Evolutionary conservation across 73 alveolate species (phyloP), one percentile per base, ranked within the genome.

Genomic region (Diophrys appendiculata): DNA sequence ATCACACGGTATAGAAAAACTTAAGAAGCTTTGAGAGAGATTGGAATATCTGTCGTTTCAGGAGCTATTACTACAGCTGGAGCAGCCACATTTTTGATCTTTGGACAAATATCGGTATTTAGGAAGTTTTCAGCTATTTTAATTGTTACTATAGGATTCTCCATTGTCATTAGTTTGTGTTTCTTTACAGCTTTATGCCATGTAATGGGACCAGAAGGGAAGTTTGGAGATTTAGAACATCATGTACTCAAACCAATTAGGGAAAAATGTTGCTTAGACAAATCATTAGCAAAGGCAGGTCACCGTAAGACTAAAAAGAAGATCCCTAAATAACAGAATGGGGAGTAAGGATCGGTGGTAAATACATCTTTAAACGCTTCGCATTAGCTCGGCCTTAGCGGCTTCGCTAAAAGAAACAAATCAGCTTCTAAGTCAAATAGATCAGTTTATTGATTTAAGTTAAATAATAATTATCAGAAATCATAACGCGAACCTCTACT

Each of bases 51-150:
- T 69, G 76, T 79, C 2, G 56, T 79, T 68, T 32, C 76, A 5
- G 88, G 88, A 27, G 81, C 81, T 2, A 28, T 70, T 8, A 79
- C 88, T 0, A 79, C 88, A 23, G 1, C 33, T 24, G 52, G 54
- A 11, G 24, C 73, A 27, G 87, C 65, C 24, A 28, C 43, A 2
- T 68, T 78, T 33, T 31, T 78, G 72, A 13, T 68, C 2, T 29
- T 29, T 68, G 52, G 60, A 24, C 35, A 18, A 3, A 68, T 68
- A 11, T 18, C n/a, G 2, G 23, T 68, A 52, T 68, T 68, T 68
- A 8, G 28, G 2, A 68, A 68, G 55, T 60, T 60, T 23, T 22
- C 72, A 60, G 72, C 32, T 60, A n/a, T 60, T n/a, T 13, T 60
- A 60, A 60, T 60, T 28, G 28, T 26, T 5, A 60, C 72, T 11